A percentile compares a stretch with the other conserved stretches of the same genome.
These are phyloP conservation scores for Aspergillus fumigatus DNA, from an alignment of 2,329 filamentous ascomycete species.

Conservation along the genomic window DNA sequence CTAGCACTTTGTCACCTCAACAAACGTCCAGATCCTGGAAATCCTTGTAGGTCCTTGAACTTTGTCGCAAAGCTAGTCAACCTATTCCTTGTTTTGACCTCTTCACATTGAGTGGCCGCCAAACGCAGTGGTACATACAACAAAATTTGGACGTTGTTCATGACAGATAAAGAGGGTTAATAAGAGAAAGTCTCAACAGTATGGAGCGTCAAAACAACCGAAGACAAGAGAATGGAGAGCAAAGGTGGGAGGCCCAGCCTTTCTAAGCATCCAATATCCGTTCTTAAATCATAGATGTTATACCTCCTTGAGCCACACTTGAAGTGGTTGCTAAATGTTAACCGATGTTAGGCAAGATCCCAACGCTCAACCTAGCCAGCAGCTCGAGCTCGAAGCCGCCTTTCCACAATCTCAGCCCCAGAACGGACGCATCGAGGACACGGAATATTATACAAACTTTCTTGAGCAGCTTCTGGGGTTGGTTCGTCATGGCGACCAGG, in stretches of 20 bases:
- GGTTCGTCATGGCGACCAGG: constrained; percentile 20
- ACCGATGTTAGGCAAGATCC: constrained; percentile 1
- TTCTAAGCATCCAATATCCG: background rate
- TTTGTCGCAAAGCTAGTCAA: background rate
- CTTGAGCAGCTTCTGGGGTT: constrained; percentile 22
- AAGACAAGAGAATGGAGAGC: constrained; percentile 1
- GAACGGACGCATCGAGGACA: constrained; percentile 6
- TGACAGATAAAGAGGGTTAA: background rate
- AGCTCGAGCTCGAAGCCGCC: constrained; percentile 1
- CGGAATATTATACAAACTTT: constrained; percentile 22
- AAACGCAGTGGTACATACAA: background rate
- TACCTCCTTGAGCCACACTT: background rate
- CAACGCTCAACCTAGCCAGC: constrained; percentile 4
- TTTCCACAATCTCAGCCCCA: background rate
- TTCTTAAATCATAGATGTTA: background rate
- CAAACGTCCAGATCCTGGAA: background rate
- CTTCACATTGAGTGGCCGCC: background rate
- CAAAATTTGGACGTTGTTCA: background rate
- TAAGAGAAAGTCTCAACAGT: background rate
- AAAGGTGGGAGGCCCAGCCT: constrained; percentile 6
- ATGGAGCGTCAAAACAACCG: constrained; percentile 5
- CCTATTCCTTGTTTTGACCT: background rate
- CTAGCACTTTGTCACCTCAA: background rate
- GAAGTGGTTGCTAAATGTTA: constrained; percentile 3
- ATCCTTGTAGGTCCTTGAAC: background rate